Evolutionary conservation across 225 moss, liverwort and hornwort genomes (phyloP).

Genomic region (Sphagnum tenellum): DNA sequence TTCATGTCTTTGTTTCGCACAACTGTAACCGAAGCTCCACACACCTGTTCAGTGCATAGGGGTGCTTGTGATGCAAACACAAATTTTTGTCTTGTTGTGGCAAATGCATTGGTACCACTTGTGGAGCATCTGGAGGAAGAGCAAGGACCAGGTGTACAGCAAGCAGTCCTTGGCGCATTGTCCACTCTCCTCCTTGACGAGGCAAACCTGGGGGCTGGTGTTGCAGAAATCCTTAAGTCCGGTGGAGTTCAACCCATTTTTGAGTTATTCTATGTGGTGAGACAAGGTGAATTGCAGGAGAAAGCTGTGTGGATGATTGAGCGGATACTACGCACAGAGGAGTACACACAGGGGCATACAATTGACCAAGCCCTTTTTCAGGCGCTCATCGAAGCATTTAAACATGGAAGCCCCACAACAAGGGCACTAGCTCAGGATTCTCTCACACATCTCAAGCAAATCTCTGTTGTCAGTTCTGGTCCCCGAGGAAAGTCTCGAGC

Average conservation of each 20-base stretch:
- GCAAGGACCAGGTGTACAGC: neutral
- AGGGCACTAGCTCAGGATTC: slow-evolving; percentile 3
- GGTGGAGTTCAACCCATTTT: neutral
- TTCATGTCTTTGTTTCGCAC: neutral
- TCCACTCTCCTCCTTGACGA: slow-evolving; percentile 2
- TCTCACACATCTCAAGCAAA: slow-evolving; percentile 5
- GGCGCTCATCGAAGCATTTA: slow-evolving; percentile 1
- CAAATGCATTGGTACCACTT: slow-evolving; percentile 4
- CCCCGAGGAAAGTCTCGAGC: neutral
- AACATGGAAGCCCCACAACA: neutral
- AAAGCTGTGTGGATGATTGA: slow-evolving; percentile 3
- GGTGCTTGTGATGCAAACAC: slow-evolving; percentile 1
- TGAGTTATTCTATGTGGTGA: neutral
- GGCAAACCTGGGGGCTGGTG: neutral
- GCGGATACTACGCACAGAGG: slow-evolving; percentile 1
- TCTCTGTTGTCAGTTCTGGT: slow-evolving; percentile 1
- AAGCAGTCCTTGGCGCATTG: neutral
- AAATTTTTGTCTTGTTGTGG: neutral
- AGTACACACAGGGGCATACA: slow-evolving; percentile 1
- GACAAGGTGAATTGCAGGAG: slow-evolving; percentile 2
- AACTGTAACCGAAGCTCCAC: neutral
- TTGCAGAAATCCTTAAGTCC: neutral
- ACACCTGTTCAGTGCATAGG: neutral
- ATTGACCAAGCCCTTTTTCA: slow-evolving; percentile 1
- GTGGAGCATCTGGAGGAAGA: slow-evolving; percentile 1